phyloP scores from a whole-genome alignment of 164 flowering plant genomes.

The Saururus chinensis region DNA sequence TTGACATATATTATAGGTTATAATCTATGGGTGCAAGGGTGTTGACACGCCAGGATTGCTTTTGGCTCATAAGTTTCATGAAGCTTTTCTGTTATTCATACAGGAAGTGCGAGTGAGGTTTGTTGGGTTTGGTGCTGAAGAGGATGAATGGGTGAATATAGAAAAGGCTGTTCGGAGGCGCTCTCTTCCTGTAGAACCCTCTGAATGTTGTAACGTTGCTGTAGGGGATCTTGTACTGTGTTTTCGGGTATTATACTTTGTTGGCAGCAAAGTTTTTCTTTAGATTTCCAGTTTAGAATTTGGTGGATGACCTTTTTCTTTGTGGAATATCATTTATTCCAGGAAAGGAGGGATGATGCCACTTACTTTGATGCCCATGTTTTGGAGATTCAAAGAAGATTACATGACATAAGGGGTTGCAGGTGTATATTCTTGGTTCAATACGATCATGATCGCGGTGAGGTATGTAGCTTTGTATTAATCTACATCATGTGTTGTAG shows the following conservation, averaged over 20 bases:
- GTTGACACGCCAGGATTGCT: neutral
- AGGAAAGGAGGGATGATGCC: conserved; percentile 67
- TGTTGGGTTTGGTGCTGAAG: conserved; percentile 59
- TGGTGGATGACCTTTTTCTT: neutral
- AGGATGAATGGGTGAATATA: conserved; percentile 90
- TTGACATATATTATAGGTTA: too few relatives aligned
- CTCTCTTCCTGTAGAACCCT: conserved; percentile 67
- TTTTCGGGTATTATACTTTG: conserved; percentile 42
- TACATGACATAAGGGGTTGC: conserved; percentile 65
- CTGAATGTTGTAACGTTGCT: conserved; percentile 59
- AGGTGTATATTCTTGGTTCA: conserved; percentile 63
- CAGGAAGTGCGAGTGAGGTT: conserved; percentile 90
- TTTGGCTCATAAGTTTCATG: neutral
- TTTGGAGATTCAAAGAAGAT: conserved; percentile 40
- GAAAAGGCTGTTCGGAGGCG: conserved; percentile 52
- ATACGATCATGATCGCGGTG: conserved; percentile 49
- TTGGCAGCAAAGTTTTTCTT: neutral
- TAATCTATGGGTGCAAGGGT: neutral
- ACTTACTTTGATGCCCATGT: conserved; percentile 70
- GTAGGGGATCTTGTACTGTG: conserved; percentile 73
- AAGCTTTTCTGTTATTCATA: neutral
- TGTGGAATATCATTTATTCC: conserved; percentile 7
- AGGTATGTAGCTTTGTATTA: conserved; percentile 28
- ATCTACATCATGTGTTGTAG: neutral
- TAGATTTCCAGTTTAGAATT: neutral